Conservation (phyloP, 2,329 filamentous ascomycete species). For the Coniochaeta prunicola region DNA sequence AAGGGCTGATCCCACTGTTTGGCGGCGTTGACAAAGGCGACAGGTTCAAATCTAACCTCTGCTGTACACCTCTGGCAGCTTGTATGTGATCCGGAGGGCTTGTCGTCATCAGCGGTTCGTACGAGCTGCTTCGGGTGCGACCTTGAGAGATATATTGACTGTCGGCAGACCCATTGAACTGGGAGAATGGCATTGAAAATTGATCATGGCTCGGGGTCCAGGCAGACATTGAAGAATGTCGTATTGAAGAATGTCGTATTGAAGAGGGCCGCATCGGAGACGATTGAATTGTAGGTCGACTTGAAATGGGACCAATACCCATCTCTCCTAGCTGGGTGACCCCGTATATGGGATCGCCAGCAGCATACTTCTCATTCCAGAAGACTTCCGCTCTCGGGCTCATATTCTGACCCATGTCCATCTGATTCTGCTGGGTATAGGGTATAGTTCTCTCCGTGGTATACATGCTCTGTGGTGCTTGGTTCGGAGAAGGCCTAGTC, state of each 20-base stretch:
- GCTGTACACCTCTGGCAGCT: background rate
- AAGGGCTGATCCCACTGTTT: background rate
- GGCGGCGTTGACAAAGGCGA: background rate
- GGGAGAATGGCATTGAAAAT: background rate
- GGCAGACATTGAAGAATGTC: background rate
- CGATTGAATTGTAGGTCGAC: background rate
- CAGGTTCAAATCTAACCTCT: background rate
- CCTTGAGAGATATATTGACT: background rate
- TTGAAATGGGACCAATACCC: background rate
- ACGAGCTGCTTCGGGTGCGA: background rate
- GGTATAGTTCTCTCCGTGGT: slow-evolving; percentile 21
- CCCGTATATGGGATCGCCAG: background rate
- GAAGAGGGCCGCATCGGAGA: background rate
- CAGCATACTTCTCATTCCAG: background rate
- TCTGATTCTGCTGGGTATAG: slow-evolving; percentile 11
- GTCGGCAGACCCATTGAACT: background rate
- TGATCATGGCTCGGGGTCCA: background rate
- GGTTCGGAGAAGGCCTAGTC: slow-evolving; percentile 7
- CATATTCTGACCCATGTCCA: background rate
- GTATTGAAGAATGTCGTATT: background rate
- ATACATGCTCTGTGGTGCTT: slow-evolving; percentile 12
- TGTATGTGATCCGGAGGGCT: background rate
- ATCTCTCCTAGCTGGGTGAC: background rate
- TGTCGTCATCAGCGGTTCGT: background rate
- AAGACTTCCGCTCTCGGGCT: background rate